phyloP scores from a whole-genome alignment of 331 rosid genomes.

The Ulmus americana region DNA sequence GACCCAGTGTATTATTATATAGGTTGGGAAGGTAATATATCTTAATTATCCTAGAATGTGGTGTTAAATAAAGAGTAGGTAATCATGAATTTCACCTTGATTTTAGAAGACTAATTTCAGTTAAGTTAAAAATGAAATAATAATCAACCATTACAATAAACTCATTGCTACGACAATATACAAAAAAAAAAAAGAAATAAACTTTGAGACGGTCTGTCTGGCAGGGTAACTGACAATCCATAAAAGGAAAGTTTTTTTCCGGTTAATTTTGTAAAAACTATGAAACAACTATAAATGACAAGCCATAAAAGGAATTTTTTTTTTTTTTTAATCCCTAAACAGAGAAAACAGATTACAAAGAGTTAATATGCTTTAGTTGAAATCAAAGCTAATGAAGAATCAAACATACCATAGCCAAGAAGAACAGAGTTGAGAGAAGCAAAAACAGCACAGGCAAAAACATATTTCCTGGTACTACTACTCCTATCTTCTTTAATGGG shows the following conservation, averaged over 20 bases:
- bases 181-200: neutral
- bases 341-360: neutral
- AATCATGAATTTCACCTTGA: neutral
- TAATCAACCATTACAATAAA: neutral
- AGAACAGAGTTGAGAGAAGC: slow-evolving; percentile 79
- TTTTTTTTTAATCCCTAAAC: neutral
- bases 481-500: slow-evolving; percentile 33
- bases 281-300: neutral
- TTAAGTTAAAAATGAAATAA: neutral
- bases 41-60: neutral
- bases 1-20: neutral
- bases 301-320: neutral
- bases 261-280: neutral
- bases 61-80: too few species aligned
- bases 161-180: neutral
- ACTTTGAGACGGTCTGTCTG: too few species aligned
- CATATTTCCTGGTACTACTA: slow-evolving; percentile 48
- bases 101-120: neutral
- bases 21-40: neutral
- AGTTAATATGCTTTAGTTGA: neutral
- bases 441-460: slow-evolving; percentile 55
- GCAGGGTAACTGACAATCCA: too few species aligned
- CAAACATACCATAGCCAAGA: slow-evolving; percentile 61
- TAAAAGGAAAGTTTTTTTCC: too few species aligned
- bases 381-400: neutral